These are phyloP conservation scores for Botrytis byssoidea DNA, from an alignment of 2,329 filamentous ascomycete genomes.

Conservation along the genomic window DNA sequence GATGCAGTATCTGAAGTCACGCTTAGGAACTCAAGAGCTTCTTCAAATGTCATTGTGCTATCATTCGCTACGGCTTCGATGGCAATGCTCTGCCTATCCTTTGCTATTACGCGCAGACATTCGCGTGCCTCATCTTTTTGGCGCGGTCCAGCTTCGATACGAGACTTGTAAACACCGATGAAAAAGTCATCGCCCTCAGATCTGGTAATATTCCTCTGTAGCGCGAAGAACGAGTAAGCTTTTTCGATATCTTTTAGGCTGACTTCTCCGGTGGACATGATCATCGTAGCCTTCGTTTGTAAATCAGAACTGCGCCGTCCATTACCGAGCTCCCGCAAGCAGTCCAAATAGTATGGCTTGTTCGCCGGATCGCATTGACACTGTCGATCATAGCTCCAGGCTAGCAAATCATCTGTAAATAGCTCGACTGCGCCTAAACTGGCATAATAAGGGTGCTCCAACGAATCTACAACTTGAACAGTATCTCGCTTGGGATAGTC, in stretches of 20 bases:
- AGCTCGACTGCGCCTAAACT: conserved; percentile 61
- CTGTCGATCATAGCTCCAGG: conserved; percentile 63
- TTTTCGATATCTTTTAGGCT: conserved; percentile 54
- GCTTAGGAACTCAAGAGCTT: conserved; percentile 62
- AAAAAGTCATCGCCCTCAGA: conserved; percentile 55
- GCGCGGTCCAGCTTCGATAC: conserved; percentile 52
- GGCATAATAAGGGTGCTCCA: conserved; percentile 50
- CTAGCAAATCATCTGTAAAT: conserved; percentile 60
- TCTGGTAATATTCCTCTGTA: conserved; percentile 46
- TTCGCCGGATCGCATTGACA: conserved; percentile 53
- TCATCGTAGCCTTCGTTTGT: conserved; percentile 54
- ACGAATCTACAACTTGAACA: conserved; percentile 40
- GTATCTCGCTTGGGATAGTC: conserved; percentile 35
- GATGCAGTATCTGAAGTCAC: conserved; percentile 38
- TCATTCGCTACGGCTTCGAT: conserved; percentile 59
- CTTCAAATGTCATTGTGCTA: conserved; percentile 56
- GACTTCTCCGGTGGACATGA: conserved; percentile 58
- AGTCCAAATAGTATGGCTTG: conserved; percentile 62
- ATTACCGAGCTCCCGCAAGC: conserved; percentile 57
- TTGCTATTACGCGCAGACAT: conserved; percentile 59
- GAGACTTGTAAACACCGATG: conserved; percentile 59
- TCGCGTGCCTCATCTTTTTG: conserved; percentile 56
- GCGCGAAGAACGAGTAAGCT: conserved; percentile 59
- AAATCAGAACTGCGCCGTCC: conserved; percentile 52
- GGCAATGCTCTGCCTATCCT: conserved; percentile 53